Percentiles rank a stretch among this genome's conserved stretches.
These are phyloP conservation scores for Paecilomyces fulvus DNA, from an alignment of 2,329 filamentous ascomycete species.

Conservation along the genomic window DNA sequence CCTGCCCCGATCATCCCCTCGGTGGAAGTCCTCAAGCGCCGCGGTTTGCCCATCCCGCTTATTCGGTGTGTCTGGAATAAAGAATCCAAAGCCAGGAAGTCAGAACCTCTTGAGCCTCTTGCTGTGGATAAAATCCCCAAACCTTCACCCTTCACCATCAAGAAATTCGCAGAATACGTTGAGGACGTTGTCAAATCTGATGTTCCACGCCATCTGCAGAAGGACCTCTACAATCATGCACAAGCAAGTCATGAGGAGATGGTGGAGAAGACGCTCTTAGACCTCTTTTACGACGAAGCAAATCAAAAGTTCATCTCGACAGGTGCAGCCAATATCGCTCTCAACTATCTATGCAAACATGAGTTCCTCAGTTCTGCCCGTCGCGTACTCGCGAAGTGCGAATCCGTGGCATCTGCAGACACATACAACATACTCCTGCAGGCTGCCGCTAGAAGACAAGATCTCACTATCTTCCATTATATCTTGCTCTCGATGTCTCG, in stretches of 20 bases:
- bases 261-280: slow-evolving; percentile 17
- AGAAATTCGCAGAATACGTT: slow-evolving; percentile 31
- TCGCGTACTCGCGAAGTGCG: slow-evolving; percentile 25
- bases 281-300: slow-evolving; percentile 24
- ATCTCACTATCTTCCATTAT: slow-evolving; percentile 31
- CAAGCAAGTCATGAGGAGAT: slow-evolving; percentile 7
- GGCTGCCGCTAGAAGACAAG: slow-evolving; percentile 26
- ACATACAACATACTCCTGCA: slow-evolving; percentile 39
- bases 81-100: not conserved
- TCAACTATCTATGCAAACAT: slow-evolving; percentile 29
- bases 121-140: slow-evolving; percentile 9
- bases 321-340: slow-evolving; percentile 33
- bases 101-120: not conserved
- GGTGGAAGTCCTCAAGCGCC: slow-evolving; percentile 13
- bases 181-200: slow-evolving; percentile 24
- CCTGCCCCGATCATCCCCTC: slow-evolving; percentile 23
- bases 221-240: slow-evolving; percentile 1
- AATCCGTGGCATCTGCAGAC: slow-evolving; percentile 28
- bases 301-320: slow-evolving; percentile 27
- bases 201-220: slow-evolving; percentile 7
- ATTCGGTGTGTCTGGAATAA: slow-evolving; percentile 23
- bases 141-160: slow-evolving; percentile 20
- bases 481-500: slow-evolving; percentile 32
- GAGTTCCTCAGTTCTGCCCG: slow-evolving; percentile 23
- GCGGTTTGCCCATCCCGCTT: slow-evolving; percentile 15